These are phyloP conservation scores for Macadamia integrifolia DNA, from an alignment of 164 flowering plant genomes.

Conservation along the genomic window DNA sequence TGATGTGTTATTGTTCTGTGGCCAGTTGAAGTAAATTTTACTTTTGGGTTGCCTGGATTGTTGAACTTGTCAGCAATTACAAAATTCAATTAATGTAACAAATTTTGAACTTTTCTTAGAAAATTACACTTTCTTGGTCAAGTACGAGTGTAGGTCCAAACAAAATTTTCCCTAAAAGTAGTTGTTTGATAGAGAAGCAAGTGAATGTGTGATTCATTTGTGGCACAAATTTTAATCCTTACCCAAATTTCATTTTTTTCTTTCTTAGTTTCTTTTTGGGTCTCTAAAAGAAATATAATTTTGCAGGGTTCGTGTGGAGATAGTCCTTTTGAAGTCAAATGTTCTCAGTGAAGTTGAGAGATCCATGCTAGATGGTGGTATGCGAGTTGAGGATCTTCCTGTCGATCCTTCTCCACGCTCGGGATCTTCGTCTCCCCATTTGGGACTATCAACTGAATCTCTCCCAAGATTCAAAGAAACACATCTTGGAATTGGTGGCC, in stretches of 20 bases:
- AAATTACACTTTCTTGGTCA: too few relatives aligned
- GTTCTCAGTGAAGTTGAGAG: conserved; percentile 91
- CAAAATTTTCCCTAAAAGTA: too few relatives aligned
- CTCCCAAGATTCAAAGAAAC: conserved; percentile 35
- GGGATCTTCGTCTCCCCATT: conserved; percentile 49
- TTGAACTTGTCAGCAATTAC: too few relatives aligned
- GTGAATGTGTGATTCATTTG: too few relatives aligned
- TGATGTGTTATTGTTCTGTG: too few relatives aligned
- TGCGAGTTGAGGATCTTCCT: conserved; percentile 89
- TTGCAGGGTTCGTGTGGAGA: conserved; percentile 75
- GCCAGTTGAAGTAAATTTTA: too few relatives aligned
- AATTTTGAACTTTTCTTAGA: too few relatives aligned
- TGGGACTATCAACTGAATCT: conserved; percentile 47
- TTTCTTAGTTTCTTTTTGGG: background rate
- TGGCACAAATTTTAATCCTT: too few relatives aligned
- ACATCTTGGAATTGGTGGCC: conserved; percentile 66
- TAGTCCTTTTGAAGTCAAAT: conserved; percentile 83
- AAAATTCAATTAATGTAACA: too few relatives aligned
- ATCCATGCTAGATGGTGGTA: conserved; percentile 84
- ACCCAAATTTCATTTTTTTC: background rate
- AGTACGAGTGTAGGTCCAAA: too few relatives aligned
- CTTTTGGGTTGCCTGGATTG: too few relatives aligned
- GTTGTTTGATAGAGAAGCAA: too few relatives aligned
- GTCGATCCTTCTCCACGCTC: conserved; percentile 48
- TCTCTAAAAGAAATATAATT: background rate